Conservation (phyloP, 768 basidiomycete genomes). For the Lactarius pseudohatsudake region DNA sequence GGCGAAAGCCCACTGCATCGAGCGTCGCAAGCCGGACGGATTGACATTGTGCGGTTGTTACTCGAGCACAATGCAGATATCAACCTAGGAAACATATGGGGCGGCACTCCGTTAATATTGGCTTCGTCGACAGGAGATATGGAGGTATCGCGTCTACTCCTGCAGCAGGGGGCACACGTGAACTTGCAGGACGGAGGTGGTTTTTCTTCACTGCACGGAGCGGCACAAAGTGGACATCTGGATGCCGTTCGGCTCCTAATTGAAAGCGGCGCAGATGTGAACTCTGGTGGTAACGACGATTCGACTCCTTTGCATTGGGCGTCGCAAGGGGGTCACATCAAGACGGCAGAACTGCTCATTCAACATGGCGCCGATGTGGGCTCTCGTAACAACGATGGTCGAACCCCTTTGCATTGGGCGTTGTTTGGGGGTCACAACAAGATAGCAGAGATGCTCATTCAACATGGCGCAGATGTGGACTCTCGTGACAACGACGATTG, state of each 20-base stretch:
- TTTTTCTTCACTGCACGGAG: neutral
- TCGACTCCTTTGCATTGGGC: neutral
- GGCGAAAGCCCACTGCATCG: neutral
- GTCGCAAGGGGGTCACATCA: neutral
- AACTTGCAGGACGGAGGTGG: neutral
- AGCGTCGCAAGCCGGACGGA: neutral
- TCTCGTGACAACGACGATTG: too few species aligned
- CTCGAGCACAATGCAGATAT: constrained; percentile 8
- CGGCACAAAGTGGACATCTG: neutral
- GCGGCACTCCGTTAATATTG: neutral
- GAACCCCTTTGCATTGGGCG: too few species aligned
- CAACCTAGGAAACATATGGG: neutral
- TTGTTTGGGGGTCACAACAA: too few species aligned
- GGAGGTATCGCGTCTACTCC: neutral
- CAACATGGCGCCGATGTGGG: too few species aligned
- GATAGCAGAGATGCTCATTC: too few species aligned
- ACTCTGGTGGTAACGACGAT: too few species aligned
- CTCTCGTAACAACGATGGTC: too few species aligned
- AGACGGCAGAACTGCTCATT: too few species aligned
- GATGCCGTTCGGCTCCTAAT: neutral
- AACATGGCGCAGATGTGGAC: too few species aligned
- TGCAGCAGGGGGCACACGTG: neutral
- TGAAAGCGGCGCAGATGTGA: neutral
- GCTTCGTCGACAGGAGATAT: neutral
- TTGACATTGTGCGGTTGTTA: neutral